phyloP scores from a whole-genome alignment of 2,329 filamentous ascomycete species.

The Cladosporium sp. region DNA sequence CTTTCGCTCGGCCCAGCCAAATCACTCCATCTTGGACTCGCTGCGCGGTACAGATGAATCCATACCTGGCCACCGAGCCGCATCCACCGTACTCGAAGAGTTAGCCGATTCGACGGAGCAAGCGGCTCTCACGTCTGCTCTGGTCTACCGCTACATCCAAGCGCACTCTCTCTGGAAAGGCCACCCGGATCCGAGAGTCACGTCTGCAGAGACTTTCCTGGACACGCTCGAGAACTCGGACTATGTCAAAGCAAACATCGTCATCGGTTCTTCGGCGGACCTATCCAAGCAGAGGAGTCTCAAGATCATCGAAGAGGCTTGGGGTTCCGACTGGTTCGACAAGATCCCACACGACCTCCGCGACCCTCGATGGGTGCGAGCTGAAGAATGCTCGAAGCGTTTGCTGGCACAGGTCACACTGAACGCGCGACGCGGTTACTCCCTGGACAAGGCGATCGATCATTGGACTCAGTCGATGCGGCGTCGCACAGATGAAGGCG shows the following conservation, averaged over 20 bases:
- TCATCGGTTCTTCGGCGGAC: neutral
- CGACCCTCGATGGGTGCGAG: neutral
- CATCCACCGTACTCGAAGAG: neutral
- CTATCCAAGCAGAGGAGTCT: neutral
- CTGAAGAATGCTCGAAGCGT: neutral
- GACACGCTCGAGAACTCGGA: neutral
- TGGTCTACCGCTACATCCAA: neutral
- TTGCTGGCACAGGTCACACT: neutral
- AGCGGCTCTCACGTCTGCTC: neutral
- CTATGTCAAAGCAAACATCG: neutral
- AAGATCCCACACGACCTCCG: neutral
- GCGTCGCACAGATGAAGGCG: neutral
- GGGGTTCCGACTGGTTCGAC: slow-evolving; percentile 1
- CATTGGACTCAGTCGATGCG: neutral
- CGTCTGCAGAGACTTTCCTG: neutral
- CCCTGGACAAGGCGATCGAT: neutral
- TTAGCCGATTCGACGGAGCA: neutral
- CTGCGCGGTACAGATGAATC: neutral
- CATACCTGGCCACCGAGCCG: neutral
- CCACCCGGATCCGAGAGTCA: neutral
- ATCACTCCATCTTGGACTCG: neutral
- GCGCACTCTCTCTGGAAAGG: neutral
- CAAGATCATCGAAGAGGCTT: neutral
- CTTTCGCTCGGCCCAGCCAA: neutral
- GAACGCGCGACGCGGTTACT: neutral